phyloP scores from a whole-genome alignment of 176 grass and related monocot genomes.

The sorghum (Sorghum bicolor) region Sorghum_bicolor_NCBIv3 NC_012870.2:64945501-64946000 shows the following conservation, averaged over 20 bases:
- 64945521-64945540: constrained; percentile 1
- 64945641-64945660: constrained; percentile 44
- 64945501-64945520: constrained; percentile 24
- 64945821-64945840: not conserved
- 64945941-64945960: not conserved
- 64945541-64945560: not conserved
- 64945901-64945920: not conserved
- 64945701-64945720: constrained; percentile 47
- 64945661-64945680: not conserved
- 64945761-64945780: not conserved
- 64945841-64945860: not conserved
- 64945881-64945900: constrained; percentile 18
- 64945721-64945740: not conserved
- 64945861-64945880: not conserved
- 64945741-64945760: not conserved
- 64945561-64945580: constrained; percentile 38
- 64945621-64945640: constrained; percentile 25
- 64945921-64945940: not conserved
- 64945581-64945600: constrained; percentile 26
- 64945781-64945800: not conserved
- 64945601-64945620: not conserved
- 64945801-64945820: not conserved
- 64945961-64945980: not conserved
- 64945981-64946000: not conserved
- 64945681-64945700: constrained; percentile 23